Percentiles rank a stretch among this genome's conserved stretches.
Conservation (phyloP, 208 protist species). For the Leishmania braziliensis region DNA sequence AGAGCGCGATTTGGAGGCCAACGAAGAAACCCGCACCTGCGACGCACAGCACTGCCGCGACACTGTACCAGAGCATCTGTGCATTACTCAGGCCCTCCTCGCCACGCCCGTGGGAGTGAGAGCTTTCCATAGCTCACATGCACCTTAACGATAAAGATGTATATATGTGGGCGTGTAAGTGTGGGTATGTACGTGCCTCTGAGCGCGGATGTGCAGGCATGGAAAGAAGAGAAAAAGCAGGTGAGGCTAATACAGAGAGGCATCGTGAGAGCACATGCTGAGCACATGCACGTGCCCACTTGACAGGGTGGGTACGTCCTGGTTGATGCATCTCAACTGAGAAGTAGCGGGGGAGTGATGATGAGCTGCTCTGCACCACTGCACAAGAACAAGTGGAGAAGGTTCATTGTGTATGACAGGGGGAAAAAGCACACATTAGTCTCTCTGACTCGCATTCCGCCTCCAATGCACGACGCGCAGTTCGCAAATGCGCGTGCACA, state of each 20-base stretch:
- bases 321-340: not conserved
- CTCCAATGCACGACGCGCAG: not conserved
- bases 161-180: not conserved
- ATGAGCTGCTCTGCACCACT: not conserved
- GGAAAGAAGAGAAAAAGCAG: not conserved
- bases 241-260: not conserved
- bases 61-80: slow-evolving; percentile 32
- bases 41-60: slow-evolving; percentile 43
- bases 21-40: slow-evolving; percentile 50
- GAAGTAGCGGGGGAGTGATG: not conserved
- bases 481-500: not conserved
- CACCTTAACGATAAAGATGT: not conserved
- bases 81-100: slow-evolving; percentile 26
- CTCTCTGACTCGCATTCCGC: not conserved
- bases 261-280: not conserved
- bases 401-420: not conserved
- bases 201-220: not conserved
- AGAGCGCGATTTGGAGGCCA: slow-evolving; percentile 68
- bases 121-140: slow-evolving; percentile 11
- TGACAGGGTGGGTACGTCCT: not conserved
- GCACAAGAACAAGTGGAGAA: not conserved
- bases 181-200: not conserved
- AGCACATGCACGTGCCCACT: not conserved
- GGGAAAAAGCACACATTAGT: not conserved
- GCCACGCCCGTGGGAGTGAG: not conserved